Percentiles rank a stretch among this genome's conserved stretches.
Evolutionary conservation across 2,329 filamentous ascomycete genomes (phyloP).

Genomic region (Diaporthe vaccinii): DNA sequence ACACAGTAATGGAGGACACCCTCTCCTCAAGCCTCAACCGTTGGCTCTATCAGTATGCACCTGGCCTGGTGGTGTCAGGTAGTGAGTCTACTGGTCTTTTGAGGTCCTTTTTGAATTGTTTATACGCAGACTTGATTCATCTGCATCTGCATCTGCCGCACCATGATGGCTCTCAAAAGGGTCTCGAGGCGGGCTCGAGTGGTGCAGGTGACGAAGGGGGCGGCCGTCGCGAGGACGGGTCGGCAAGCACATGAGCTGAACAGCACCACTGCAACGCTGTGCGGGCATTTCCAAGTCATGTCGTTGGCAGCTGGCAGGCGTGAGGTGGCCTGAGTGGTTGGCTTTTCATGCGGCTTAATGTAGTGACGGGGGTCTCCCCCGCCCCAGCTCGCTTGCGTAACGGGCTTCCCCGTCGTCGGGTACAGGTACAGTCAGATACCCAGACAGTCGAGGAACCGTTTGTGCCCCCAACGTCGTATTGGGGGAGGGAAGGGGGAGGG

Average conservation of each 20-base stretch:
- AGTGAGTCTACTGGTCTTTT: background rate
- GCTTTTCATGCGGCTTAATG: constrained; percentile 30
- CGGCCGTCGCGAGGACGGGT: constrained; percentile 26
- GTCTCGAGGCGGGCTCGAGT: constrained; percentile 12
- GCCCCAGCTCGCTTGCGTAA: constrained; percentile 30
- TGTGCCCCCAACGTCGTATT: constrained; percentile 11
- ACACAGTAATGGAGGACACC: background rate
- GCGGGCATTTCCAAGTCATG: constrained; percentile 31
- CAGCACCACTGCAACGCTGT: constrained; percentile 27
- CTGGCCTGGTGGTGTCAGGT: background rate
- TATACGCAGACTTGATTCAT: background rate
- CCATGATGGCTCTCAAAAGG: background rate
- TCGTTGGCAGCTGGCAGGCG: constrained; percentile 26
- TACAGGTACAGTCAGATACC: constrained; percentile 27
- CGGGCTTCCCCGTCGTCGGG: constrained; percentile 31
- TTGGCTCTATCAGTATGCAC: background rate
- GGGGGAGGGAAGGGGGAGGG: background rate
- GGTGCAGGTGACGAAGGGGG: constrained; percentile 20
- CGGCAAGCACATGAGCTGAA: constrained; percentile 34
- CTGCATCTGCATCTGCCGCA: constrained; percentile 21
- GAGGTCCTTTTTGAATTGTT: background rate
- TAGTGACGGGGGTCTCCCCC: constrained; percentile 31
- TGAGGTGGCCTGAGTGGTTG: constrained; percentile 26
- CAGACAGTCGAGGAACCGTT: constrained; percentile 15
- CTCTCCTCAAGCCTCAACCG: background rate